These are phyloP conservation scores for Fusarium sp. DNA, from an alignment of 2,329 filamentous ascomycete species.

Conservation along the genomic window DNA sequence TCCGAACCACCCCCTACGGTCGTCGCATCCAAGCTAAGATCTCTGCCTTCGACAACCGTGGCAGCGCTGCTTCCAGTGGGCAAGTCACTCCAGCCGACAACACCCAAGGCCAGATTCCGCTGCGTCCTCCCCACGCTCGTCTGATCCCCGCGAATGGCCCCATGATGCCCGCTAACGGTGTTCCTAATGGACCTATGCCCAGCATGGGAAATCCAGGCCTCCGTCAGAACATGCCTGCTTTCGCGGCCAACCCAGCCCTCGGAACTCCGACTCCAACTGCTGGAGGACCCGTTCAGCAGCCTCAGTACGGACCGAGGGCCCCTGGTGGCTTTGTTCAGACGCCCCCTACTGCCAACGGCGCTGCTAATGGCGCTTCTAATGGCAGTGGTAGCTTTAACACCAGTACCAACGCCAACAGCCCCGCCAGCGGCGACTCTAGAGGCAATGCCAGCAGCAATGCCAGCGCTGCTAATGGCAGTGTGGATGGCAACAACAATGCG, in stretches of 20 bases:
- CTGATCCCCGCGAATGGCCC: slow-evolving; percentile 59
- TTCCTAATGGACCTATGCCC: slow-evolving; percentile 45
- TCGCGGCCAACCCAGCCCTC: slow-evolving; percentile 53
- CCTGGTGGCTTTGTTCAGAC: slow-evolving; percentile 45
- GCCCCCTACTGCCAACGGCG: slow-evolving; percentile 44
- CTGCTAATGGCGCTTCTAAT: slow-evolving; percentile 41
- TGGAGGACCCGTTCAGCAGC: slow-evolving; percentile 49
- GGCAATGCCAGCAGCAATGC: slow-evolving; percentile 43
- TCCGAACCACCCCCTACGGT: slow-evolving; percentile 93
- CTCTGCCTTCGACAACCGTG: slow-evolving; percentile 69
- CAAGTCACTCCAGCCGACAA: slow-evolving; percentile 69
- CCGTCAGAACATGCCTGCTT: slow-evolving; percentile 55
- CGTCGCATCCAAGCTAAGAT: slow-evolving; percentile 96
- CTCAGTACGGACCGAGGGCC: slow-evolving; percentile 50
- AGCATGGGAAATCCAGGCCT: slow-evolving; percentile 40
- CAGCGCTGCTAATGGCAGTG: slow-evolving; percentile 29
- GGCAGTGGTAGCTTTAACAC: slow-evolving; percentile 12
- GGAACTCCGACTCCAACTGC: slow-evolving; percentile 50
- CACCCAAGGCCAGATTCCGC: slow-evolving; percentile 68
- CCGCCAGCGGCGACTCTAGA: slow-evolving; percentile 6
- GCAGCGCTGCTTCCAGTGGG: slow-evolving; percentile 61
- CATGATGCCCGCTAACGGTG: slow-evolving; percentile 53
- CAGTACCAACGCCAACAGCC: slow-evolving; percentile 39
- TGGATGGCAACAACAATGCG: slow-evolving; percentile 22
- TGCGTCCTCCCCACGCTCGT: slow-evolving; percentile 63